phyloP scores from a whole-genome alignment of 2,329 filamentous ascomycete genomes.

The Trichophyton equinum region DNA sequence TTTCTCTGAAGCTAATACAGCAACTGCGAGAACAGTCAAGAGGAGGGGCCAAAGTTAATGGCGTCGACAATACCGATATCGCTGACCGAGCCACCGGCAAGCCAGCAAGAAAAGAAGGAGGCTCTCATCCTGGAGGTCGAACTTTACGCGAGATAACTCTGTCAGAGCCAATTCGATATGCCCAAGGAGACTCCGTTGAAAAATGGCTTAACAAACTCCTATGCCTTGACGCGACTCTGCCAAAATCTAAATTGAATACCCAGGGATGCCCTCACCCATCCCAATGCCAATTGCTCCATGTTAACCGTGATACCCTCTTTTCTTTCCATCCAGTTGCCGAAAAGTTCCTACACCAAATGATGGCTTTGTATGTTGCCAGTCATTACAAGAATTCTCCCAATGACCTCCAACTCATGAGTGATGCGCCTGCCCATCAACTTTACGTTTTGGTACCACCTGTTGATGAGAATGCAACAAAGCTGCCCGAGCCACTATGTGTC shows the following conservation, averaged over 20 bases:
- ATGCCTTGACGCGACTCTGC: conserved; percentile 84
- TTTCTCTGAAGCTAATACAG: conserved; percentile 93
- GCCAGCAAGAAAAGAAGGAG: conserved; percentile 50
- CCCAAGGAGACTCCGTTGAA: conserved; percentile 79
- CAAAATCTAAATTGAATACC: conserved; percentile 57
- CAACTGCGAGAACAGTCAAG: conserved; percentile 88
- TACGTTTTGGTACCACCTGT: conserved; percentile 87
- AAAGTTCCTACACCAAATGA: conserved; percentile 95
- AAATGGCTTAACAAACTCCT: conserved; percentile 92
- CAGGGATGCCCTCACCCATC: conserved; percentile 81
- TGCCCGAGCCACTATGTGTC: conserved; percentile 89
- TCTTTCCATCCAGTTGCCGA: conserved; percentile 96
- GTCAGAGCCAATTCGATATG: conserved; percentile 87
- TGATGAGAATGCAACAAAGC: conserved; percentile 58
- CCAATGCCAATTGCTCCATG: conserved; percentile 80
- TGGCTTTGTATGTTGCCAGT: conserved; percentile 90
- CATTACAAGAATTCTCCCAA: conserved; percentile 98
- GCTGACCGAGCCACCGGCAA: conserved; percentile 70
- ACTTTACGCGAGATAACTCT: conserved; percentile 85
- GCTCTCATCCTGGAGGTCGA: conserved; percentile 51
- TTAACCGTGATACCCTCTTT: conserved; percentile 95
- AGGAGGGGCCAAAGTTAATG: conserved; percentile 43
- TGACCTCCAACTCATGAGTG: conserved; percentile 96
- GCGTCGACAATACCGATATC: conserved; percentile 49
- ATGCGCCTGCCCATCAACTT: conserved; percentile 90